These are phyloP conservation scores for Russula virescens DNA, from an alignment of 768 basidiomycete species.

Conservation along the genomic window DNA sequence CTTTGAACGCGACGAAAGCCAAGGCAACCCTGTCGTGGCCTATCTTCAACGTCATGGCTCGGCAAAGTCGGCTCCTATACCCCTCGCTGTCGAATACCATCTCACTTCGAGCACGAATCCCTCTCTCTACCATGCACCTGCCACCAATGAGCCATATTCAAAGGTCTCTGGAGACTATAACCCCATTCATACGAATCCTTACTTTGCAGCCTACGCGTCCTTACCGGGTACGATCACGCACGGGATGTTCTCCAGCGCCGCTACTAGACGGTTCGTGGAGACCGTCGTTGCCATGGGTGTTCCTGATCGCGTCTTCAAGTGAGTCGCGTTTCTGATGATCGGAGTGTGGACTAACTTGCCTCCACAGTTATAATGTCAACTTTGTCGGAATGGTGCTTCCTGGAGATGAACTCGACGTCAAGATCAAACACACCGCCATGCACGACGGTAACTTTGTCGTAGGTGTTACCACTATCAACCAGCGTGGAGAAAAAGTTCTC, in stretches of 20 bases:
- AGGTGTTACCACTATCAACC: conserved; percentile 80
- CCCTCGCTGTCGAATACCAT: conserved; percentile 84
- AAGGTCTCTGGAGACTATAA: conserved; percentile 97
- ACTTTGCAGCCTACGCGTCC: conserved; percentile 90
- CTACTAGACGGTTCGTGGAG: conserved; percentile 88
- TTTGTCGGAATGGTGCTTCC: conserved; percentile 98
- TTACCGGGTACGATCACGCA: conserved; percentile 97
- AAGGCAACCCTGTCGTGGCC: conserved; percentile 89
- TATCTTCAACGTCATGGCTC: conserved; percentile 91
- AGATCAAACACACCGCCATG: conserved; percentile 88
- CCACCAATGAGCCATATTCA: conserved; percentile 94
- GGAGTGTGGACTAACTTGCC: conserved; percentile 14
- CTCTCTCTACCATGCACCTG: conserved; percentile 72
- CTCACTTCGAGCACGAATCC: conserved; percentile 57
- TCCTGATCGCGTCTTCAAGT: conserved; percentile 86
- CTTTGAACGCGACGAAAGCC: conserved; percentile 79
- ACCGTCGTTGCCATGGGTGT: conserved; percentile 89
- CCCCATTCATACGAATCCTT: conserved; percentile 97
- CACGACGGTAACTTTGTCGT: conserved; percentile 90
- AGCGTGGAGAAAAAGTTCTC: conserved; percentile 84
- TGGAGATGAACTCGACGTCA: conserved; percentile 78
- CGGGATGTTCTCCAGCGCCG: conserved; percentile 95
- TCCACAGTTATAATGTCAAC: conserved; percentile 75
- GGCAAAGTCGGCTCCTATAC: conserved; percentile 66
- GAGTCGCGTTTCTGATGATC: conserved; percentile 32